Percentiles rank a stretch among this genome's conserved stretches.
phyloP scores from a whole-genome alignment of 164 flowering plant species.

The Sedum album region DNA sequence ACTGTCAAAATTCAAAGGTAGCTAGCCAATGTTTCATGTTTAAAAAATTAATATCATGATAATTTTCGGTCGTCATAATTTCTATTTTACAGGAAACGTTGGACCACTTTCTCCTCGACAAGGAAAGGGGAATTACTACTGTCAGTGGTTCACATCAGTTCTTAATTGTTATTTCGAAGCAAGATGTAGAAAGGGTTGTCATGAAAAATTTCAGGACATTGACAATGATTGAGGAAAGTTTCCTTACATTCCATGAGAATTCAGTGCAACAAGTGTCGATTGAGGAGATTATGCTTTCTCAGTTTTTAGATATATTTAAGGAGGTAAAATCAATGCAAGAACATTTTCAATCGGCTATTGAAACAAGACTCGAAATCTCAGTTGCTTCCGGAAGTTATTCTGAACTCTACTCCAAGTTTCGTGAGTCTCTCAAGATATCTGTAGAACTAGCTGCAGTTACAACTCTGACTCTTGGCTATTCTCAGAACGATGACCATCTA shows the following conservation, averaged over 20 bases:
- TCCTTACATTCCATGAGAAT: constrained; percentile 22
- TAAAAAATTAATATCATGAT: not conserved
- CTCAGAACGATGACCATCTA: constrained; percentile 10
- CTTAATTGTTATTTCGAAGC: constrained; percentile 35
- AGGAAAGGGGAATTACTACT: constrained; percentile 18
- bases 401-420: constrained; percentile 28
- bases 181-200: constrained; percentile 43
- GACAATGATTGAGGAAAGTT: constrained; percentile 34
- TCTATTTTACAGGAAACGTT: constrained; percentile 44
- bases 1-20: constrained; percentile 67
- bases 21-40: not conserved
- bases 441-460: constrained; percentile 23
- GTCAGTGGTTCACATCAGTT: constrained; percentile 14
- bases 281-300: constrained; percentile 31
- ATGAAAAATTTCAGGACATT: constrained; percentile 42
- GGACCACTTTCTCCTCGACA: constrained; percentile 51
- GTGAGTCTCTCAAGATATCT: constrained; percentile 23
- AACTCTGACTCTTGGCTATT: constrained; percentile 28
- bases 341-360: constrained; percentile 20
- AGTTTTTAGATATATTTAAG: constrained; percentile 30
- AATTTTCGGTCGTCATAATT: not conserved
- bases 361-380: constrained; percentile 13
- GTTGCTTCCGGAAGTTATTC: constrained; percentile 9
- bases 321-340: constrained; percentile 38
- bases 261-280: constrained; percentile 26